phyloP scores from a whole-genome alignment of 2,329 filamentous ascomycete species.

The Capronia epimyces region DNA sequence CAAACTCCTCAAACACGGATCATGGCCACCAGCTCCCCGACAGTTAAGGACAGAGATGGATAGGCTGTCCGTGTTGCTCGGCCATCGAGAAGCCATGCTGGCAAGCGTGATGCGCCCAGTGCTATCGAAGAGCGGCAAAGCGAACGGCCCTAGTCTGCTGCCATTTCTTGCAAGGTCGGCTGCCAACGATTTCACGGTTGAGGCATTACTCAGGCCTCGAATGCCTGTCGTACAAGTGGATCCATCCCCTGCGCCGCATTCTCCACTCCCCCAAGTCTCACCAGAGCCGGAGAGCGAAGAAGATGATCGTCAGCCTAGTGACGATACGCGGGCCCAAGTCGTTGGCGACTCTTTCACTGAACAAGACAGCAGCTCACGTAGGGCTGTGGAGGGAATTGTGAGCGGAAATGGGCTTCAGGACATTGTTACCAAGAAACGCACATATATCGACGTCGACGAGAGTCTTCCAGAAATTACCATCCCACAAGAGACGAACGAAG shows the following conservation, averaged over 20 bases:
- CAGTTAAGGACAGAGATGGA: slow-evolving; percentile 62
- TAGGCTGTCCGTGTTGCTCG: slow-evolving; percentile 68
- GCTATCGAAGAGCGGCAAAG: slow-evolving; percentile 56
- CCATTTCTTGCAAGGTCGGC: slow-evolving; percentile 69
- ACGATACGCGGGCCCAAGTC: slow-evolving; percentile 40
- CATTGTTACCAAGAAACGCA: neutral
- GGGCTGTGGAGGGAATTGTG: slow-evolving; percentile 40
- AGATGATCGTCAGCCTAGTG: slow-evolving; percentile 5
- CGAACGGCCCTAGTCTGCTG: slow-evolving; percentile 65
- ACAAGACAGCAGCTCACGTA: slow-evolving; percentile 35
- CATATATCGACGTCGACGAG: neutral
- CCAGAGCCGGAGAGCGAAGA: neutral
- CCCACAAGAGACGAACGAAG: slow-evolving; percentile 42
- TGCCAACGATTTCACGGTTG: slow-evolving; percentile 50
- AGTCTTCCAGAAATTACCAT: slow-evolving; percentile 42
- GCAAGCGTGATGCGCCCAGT: slow-evolving; percentile 77
- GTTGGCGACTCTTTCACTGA: slow-evolving; percentile 46
- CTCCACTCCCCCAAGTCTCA: neutral
- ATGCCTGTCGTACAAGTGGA: slow-evolving; percentile 42
- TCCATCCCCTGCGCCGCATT: neutral
- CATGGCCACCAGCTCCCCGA: slow-evolving; percentile 58
- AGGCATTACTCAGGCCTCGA: slow-evolving; percentile 58
- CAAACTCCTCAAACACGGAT: slow-evolving; percentile 50
- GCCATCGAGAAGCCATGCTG: slow-evolving; percentile 66
- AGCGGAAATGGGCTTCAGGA: neutral